These are phyloP conservation scores for Solanum gracilifrons DNA, from an alignment of 257 asterid genomes.

Conservation along the genomic window DNA sequence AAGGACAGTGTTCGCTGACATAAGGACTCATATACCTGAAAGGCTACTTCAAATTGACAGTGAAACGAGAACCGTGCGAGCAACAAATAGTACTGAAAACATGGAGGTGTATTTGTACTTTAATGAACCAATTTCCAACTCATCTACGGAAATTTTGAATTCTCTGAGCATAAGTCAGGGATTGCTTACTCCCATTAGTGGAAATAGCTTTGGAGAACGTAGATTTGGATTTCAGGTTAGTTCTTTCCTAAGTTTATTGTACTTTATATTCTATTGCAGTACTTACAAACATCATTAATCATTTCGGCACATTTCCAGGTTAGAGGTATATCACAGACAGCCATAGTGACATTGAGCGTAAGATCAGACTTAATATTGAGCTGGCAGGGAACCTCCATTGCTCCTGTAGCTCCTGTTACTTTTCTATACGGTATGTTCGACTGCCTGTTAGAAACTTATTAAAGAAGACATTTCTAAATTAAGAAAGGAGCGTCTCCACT, in stretches of 20 bases:
- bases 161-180: conserved; percentile 58
- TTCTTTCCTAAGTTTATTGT: background rate
- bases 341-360: conserved; percentile 61
- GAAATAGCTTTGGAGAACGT: conserved; percentile 55
- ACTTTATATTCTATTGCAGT: background rate
- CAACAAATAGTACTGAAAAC: conserved; percentile 55
- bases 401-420: conserved; percentile 66
- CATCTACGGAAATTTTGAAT: conserved; percentile 63
- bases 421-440: conserved; percentile 70
- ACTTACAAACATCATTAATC: background rate
- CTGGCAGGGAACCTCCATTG: conserved; percentile 72
- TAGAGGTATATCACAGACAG: conserved; percentile 37
- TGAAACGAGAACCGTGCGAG: conserved; percentile 59
- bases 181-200: conserved; percentile 47
- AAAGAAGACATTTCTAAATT: background rate
- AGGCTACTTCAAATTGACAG: conserved; percentile 51
- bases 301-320: conserved; percentile 29
- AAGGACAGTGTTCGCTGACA: conserved; percentile 49
- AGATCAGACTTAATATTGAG: conserved; percentile 43
- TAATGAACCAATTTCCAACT: conserved; percentile 66
- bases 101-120: conserved; percentile 65
- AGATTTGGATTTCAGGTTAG: conserved; percentile 88
- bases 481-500: background rate
- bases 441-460: background rate
- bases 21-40: conserved; percentile 80